phyloP scores from a whole-genome alignment of 768 basidiomycete species.

The Termitomyces bulborhizus region DNA sequence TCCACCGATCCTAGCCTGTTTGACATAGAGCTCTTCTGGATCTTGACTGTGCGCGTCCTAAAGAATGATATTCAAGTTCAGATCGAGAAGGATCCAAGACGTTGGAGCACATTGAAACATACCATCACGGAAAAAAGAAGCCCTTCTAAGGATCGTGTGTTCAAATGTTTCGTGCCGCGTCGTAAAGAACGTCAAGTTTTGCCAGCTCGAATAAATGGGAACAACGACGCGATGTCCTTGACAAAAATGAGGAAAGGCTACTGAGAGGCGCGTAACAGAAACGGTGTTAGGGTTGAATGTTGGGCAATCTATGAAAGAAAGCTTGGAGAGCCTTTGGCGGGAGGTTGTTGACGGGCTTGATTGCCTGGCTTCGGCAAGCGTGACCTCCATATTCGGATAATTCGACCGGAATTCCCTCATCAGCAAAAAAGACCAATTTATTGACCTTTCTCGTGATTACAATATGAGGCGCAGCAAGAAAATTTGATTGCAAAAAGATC shows the following conservation, averaged over 20 bases:
- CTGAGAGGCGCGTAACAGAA: not conserved
- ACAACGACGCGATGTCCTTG: not conserved
- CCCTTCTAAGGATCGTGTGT: slow-evolving; percentile 2
- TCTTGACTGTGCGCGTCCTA: slow-evolving; percentile 45
- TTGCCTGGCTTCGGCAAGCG: slow-evolving; percentile 17
- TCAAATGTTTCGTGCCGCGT: slow-evolving; percentile 26
- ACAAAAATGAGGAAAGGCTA: not conserved
- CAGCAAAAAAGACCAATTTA: not conserved
- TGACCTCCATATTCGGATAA: slow-evolving; percentile 14
- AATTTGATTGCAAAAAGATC: not conserved
- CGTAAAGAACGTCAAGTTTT: slow-evolving; percentile 17
- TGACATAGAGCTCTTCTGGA: slow-evolving; percentile 96
- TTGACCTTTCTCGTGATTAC: not conserved
- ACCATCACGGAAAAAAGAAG: slow-evolving; percentile 22
- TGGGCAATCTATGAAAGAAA: slow-evolving; percentile 8
- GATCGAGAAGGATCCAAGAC: slow-evolving; percentile 21
- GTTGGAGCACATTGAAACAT: not conserved
- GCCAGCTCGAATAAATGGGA: not conserved
- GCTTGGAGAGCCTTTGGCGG: slow-evolving; percentile 6
- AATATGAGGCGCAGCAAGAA: not conserved
- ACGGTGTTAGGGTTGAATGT: not conserved
- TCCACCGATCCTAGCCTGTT: slow-evolving; percentile 93
- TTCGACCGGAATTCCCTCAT: not conserved
- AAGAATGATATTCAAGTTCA: slow-evolving; percentile 10
- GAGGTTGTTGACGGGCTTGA: not conserved